These are phyloP conservation scores for Patellifolia procumbens DNA, from an alignment of 179 eudicot genomes.

Conservation along the genomic window DNA sequence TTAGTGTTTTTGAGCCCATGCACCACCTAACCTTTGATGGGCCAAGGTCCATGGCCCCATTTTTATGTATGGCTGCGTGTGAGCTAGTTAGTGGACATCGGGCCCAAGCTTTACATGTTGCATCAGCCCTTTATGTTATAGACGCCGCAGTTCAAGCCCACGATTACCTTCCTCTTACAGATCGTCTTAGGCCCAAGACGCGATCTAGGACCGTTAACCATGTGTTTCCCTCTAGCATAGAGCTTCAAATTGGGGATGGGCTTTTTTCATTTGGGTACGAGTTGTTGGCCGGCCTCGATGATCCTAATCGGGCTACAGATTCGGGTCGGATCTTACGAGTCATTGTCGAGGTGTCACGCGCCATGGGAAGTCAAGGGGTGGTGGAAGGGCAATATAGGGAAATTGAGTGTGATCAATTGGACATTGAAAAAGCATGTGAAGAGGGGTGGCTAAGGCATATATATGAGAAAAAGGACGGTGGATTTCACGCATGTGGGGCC, in stretches of 20 bases:
- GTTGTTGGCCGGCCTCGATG: slow-evolving; percentile 31
- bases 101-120: slow-evolving; percentile 42
- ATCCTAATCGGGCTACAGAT: slow-evolving; percentile 23
- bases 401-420: background rate
- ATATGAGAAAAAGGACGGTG: slow-evolving; percentile 46
- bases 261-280: slow-evolving; percentile 40
- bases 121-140: slow-evolving; percentile 43
- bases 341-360: slow-evolving; percentile 40
- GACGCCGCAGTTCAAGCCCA: slow-evolving; percentile 42
- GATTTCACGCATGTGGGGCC: slow-evolving; percentile 48
- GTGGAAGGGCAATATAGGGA: slow-evolving; percentile 35
- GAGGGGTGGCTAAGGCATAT: slow-evolving; percentile 19
- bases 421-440: background rate
- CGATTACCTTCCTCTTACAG: slow-evolving; percentile 41
- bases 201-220: slow-evolving; percentile 19
- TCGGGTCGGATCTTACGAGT: slow-evolving; percentile 32
- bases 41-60: slow-evolving; percentile 30
- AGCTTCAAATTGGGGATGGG: slow-evolving; percentile 48
- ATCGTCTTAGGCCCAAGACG: slow-evolving; percentile 14
- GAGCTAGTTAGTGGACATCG: slow-evolving; percentile 48
- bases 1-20: background rate
- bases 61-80: slow-evolving; percentile 47
- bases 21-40: background rate
- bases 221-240: slow-evolving; percentile 34
- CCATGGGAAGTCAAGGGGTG: slow-evolving; percentile 39